Conservation (phyloP, 306 rosid genomes). For the Cercis canadensis region DNA sequence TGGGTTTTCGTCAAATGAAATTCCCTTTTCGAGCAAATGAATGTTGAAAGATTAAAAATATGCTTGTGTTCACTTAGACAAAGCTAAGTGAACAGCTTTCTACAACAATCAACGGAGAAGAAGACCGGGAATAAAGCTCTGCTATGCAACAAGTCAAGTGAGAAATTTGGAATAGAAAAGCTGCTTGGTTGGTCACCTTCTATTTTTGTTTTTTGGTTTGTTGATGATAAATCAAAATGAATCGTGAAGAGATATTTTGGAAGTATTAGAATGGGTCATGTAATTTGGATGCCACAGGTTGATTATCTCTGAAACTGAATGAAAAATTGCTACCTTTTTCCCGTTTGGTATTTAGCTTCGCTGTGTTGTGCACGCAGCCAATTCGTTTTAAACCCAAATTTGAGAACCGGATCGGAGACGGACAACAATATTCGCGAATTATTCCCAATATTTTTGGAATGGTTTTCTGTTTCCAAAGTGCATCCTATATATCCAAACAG, state of each 20-base stretch:
- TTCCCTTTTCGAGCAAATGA: conserved; percentile 37
- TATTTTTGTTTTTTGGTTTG: background rate
- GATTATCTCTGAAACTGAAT: conserved; percentile 34
- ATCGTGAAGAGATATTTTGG: conserved; percentile 37
- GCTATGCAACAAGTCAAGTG: conserved; percentile 21
- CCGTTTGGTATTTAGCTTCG: background rate
- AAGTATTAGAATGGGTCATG: conserved; percentile 41
- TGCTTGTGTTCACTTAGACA: conserved; percentile 14
- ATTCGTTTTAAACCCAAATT: conserved; percentile 16
- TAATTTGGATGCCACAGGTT: conserved; percentile 49
- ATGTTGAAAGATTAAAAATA: conserved; percentile 30
- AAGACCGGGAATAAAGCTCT: conserved; percentile 13
- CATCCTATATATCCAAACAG: background rate
- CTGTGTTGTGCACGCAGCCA: conserved; percentile 28
- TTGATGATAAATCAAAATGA: conserved; percentile 33
- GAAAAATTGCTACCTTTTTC: background rate
- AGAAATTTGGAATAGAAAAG: background rate
- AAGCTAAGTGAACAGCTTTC: conserved; percentile 22
- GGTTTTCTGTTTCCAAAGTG: background rate
- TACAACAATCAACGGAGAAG: background rate
- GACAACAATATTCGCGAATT: conserved; percentile 25
- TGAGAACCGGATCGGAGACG: conserved; percentile 12
- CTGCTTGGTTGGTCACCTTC: conserved; percentile 1
- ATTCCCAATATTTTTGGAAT: background rate
- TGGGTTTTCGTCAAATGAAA: conserved; percentile 40